Base-by-base conservation (phyloP, 805 yeast species). In the Yamadazyma sp. region DNA sequence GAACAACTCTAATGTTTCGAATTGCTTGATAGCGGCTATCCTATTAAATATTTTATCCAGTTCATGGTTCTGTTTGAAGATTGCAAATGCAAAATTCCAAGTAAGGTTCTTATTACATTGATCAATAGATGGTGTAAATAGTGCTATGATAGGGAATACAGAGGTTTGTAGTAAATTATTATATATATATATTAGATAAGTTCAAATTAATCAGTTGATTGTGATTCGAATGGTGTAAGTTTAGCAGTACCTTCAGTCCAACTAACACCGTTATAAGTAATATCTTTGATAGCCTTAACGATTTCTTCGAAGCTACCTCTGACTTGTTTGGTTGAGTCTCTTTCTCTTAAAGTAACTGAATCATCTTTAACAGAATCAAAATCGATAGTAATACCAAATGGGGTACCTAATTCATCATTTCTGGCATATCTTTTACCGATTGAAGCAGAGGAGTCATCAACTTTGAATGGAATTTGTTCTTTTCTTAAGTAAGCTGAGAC, bases 371-470 rank as follows among this genome's bases (percentile, higher is more conserved):
- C 76, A 36, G 95, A 82, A 47, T 91, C 97, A 62, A 93, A 91
- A 65, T 91, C 98, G 52, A 91, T 84, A 46, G 98, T 91, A 65
- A 91, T 79, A 62, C 98, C 98, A 60, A 93, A 93, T 51, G 98
- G 98, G 36, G 98, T 93, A 65, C 98, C 98, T 57, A 91, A 76
- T 71, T 91, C 98, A 65, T 91, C 98, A 63, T 91, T 91, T 72
- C 98, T 86, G 45, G 98, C 88, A 56, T 91, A 91, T 70, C 98
- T 83, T 72, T 89, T 86, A 69, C 98, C 98, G 53, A 91, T 93
- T 21, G 98, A 86, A 14, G 96, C 97, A 49, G 95, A 85, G 7
- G 97, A 87, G 62, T 91, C 98, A 61, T 93, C 98, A 40, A 91
- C 82, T 75, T 89, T 91, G 75, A 89, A 86, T 48, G 97, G 91